Percentiles rank a stretch among this genome's conserved stretches.
These are phyloP conservation scores for Calonectria fujianensis DNA, from an alignment of 2,329 filamentous ascomycete genomes.

Conservation along the genomic window DNA sequence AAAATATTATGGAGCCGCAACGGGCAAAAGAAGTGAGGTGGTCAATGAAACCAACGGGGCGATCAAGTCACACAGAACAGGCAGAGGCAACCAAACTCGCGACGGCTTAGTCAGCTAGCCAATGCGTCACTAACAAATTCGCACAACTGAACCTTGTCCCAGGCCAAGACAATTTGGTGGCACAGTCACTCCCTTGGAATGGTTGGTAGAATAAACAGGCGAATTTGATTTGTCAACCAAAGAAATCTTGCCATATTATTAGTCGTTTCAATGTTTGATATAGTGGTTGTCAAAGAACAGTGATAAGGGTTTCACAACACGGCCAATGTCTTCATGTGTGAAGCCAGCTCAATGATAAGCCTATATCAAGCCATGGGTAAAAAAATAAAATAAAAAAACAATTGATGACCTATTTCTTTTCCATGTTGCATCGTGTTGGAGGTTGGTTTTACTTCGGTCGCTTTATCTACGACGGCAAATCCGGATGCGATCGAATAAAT, in stretches of 20 bases:
- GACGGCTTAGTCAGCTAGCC: constrained; percentile 31
- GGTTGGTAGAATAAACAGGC: neutral
- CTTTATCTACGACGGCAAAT: constrained; percentile 6
- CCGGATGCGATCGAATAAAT: neutral
- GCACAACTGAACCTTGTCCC: constrained; percentile 10
- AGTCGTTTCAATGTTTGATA: neutral
- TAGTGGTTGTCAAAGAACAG: neutral
- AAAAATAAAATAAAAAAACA: neutral
- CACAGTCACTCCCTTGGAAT: constrained; percentile 2
- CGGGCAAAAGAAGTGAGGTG: constrained; percentile 1
- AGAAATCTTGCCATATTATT: neutral
- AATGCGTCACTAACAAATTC: neutral
- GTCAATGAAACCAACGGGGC: neutral
- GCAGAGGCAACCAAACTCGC: constrained; percentile 19
- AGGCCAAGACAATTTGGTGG: constrained; percentile 13
- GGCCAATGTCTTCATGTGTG: neutral
- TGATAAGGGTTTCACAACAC: neutral
- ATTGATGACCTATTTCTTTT: too few relatives aligned
- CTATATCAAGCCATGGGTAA: neutral
- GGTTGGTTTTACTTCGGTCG: neutral
- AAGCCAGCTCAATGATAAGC: neutral
- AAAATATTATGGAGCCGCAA: neutral
- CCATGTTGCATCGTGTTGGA: neutral
- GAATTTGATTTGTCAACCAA: neutral
- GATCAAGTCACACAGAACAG: constrained; percentile 14